These are phyloP conservation scores for Lactifluus volemus DNA, from an alignment of 768 basidiomycete species.

Conservation along the genomic window DNA sequence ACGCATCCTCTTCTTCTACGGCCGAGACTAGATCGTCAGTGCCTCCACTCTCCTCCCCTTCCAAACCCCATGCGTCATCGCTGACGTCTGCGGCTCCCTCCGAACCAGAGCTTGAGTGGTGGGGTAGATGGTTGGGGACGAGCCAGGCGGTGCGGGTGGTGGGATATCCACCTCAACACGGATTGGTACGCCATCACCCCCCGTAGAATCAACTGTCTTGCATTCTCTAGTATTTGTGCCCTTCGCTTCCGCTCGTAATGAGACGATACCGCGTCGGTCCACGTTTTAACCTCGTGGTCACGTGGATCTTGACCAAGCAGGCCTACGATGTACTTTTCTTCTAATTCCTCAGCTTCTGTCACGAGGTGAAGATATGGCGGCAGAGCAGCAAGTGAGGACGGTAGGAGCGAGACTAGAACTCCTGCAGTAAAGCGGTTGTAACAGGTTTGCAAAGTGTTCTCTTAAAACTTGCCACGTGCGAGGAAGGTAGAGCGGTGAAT, in stretches of 20 bases:
- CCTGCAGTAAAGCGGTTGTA: constrained; percentile 50
- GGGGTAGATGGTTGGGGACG: not conserved
- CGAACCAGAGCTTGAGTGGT: constrained; percentile 13
- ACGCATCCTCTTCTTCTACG: constrained; percentile 26
- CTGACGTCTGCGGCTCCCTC: constrained; percentile 18
- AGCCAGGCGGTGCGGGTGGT: not conserved
- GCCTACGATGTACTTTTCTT: constrained; percentile 43
- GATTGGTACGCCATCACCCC: constrained; percentile 34
- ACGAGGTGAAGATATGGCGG: constrained; percentile 54
- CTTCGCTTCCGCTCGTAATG: constrained; percentile 79
- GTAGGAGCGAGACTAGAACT: constrained; percentile 58
- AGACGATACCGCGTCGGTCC: constrained; percentile 56
- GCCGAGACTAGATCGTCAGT: constrained; percentile 19
- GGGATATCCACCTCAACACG: constrained; percentile 19
- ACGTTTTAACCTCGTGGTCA: constrained; percentile 51
- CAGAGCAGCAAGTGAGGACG: constrained; percentile 51
- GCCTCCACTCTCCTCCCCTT: constrained; percentile 29
- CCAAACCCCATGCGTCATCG: constrained; percentile 39
- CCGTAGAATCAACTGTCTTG: constrained; percentile 45
- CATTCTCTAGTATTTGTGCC: constrained; percentile 52
- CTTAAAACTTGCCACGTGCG: constrained; percentile 40
- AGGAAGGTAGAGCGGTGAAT: constrained; percentile 44
- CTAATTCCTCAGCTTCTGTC: constrained; percentile 54
- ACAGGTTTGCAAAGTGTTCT: constrained; percentile 53
- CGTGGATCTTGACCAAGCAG: constrained; percentile 40